Evolutionary conservation across 331 rosid species (phyloP).

Genomic region (Cydonia oblonga): DNA sequence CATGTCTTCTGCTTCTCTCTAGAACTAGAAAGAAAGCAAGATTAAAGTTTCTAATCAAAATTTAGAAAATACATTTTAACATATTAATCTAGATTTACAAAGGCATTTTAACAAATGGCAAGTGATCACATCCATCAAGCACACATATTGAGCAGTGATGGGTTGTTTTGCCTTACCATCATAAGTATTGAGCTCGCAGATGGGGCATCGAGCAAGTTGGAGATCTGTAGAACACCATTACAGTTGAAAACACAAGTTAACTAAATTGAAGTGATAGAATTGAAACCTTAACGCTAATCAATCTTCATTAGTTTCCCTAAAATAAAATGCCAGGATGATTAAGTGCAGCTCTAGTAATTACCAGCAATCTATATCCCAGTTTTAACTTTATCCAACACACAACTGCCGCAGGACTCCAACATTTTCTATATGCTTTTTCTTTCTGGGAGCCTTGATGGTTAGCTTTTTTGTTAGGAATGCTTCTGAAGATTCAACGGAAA

Average conservation of each 20-base stretch:
- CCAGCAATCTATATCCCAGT: constrained; percentile 96
- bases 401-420: constrained; percentile 52
- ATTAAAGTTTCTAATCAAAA: too few species aligned
- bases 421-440: constrained; percentile 31
- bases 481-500: constrained; percentile 56
- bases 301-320: background rate
- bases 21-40: too few species aligned
- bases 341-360: constrained; percentile 14
- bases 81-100: too few species aligned
- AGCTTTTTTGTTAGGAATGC: constrained; percentile 63
- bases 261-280: background rate
- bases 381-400: constrained; percentile 57
- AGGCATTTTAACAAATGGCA: too few species aligned
- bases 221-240: constrained; percentile 58
- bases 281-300: background rate
- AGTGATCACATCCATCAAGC: background rate
- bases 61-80: too few species aligned
- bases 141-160: background rate
- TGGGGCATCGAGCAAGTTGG: constrained; percentile 95
- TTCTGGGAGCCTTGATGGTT: constrained; percentile 30
- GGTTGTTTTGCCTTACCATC: constrained; percentile 48
- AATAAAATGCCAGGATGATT: background rate
- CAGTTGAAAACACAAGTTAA: constrained; percentile 5
- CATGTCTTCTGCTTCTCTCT: too few species aligned
- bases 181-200: constrained; percentile 85